Evolutionary conservation across 2,329 filamentous ascomycete species (phyloP), one percentile per base, ranked within the genome.

Genomic region (Coniosporium uncinatum): DNA sequence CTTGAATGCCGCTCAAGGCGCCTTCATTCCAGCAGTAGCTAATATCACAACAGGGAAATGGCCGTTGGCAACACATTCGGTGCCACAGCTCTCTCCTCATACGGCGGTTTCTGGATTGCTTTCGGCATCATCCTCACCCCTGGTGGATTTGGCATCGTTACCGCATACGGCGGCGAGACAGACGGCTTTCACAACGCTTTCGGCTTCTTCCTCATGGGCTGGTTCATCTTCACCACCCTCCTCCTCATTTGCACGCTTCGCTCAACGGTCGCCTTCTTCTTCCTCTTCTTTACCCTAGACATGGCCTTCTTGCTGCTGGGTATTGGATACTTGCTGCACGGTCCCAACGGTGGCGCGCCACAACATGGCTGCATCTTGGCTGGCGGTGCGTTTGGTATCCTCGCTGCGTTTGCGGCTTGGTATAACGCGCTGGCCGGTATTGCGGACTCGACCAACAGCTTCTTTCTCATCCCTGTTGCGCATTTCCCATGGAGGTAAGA

Each of bases 401-500:
- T 76, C 36, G 71, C 71, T 14, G 72, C 71, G 1, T 75, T 76
- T 52, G 49, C 67, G 13, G 73, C 72, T 14, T 76, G 72, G 73
- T 76, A 75, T 55, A 73, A 75, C 44, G 71, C 70, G 3, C 58
- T 75, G 8, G 73, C 73, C 35, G 73, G 72, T 69, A 68, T 76
- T 46, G 70, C 71, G n/a, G 72, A 76, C 53, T 64, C 63, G 44
- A 67, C 62, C 45, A 76, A 76, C 62, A 71, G 88, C 72, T 95
- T 95, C 81, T 93, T 95, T 74, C 75, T 93, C 63, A 80, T 95
- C 47, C 91, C 90, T 39, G 89, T 96, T 48, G 83, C 85, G 54
- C 89, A 95, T 74, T 94, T 96, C 75, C 91, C 90, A 41, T 96
- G 91, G 91, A 91, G n/a, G n/a, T n/a, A n/a, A n/a, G n/a, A n/a